Evolutionary conservation across 2,329 filamentous ascomycete genomes (phyloP).

Genomic region (Fusarium vanettenii): DNA sequence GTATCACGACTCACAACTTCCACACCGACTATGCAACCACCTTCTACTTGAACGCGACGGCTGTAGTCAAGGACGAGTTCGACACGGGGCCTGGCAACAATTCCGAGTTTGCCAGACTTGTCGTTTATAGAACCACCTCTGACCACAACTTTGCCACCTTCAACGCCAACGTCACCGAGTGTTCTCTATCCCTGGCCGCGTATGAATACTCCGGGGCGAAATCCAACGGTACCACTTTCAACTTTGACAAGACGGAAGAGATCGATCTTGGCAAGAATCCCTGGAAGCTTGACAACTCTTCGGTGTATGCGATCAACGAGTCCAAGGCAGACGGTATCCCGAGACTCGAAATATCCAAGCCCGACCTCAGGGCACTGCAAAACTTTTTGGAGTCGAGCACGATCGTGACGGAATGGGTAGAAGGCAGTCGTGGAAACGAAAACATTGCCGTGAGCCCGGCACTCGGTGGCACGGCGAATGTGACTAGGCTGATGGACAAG

Average conservation of each 20-base stretch:
- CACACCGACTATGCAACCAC: conserved; percentile 6
- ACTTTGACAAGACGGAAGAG: neutral
- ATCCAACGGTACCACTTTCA: conserved; percentile 18
- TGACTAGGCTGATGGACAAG: conserved; percentile 1
- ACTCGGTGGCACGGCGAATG: conserved; percentile 13
- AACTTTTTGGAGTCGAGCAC: conserved; percentile 10
- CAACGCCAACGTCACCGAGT: conserved; percentile 23
- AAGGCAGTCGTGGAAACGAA: conserved; percentile 11
- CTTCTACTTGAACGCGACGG: conserved; percentile 4
- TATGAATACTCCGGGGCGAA: conserved; percentile 5
- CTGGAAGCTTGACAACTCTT: neutral
- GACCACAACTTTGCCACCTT: conserved; percentile 4
- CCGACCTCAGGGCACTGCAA: conserved; percentile 8
- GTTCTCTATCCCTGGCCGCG: conserved; percentile 3
- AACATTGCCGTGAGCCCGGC: conserved; percentile 17
- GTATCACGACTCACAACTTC: neutral
- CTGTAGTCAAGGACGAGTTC: neutral
- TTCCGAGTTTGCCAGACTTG: neutral
- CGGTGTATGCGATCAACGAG: neutral
- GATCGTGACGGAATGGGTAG: conserved; percentile 8
- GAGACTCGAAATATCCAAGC: neutral
- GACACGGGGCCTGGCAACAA: neutral
- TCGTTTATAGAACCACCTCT: conserved; percentile 10
- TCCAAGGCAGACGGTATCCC: neutral
- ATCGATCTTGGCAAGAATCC: neutral